Percentiles rank a stretch among this genome's conserved stretches.
Evolutionary conservation across 768 basidiomycete genomes (phyloP).

Genomic region (Termitomyces bulborhizus): DNA sequence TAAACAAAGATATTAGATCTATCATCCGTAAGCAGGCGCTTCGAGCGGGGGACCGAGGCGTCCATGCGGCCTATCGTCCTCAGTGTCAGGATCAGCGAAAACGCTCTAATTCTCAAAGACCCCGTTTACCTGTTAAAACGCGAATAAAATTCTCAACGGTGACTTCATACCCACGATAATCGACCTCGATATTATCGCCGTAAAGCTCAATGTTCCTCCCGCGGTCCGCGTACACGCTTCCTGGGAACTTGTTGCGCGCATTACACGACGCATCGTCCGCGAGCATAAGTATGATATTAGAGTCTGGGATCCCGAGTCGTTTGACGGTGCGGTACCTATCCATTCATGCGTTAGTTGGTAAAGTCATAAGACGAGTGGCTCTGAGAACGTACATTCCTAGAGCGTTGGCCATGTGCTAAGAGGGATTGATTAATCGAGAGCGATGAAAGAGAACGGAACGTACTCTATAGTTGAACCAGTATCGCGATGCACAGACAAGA

Average conservation of each 20-base stretch:
- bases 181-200: constrained; percentile 95
- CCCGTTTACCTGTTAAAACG: constrained; percentile 73
- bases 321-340: constrained; percentile 96
- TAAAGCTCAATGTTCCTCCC: constrained; percentile 84
- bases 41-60: too few species aligned
- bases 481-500: constrained; percentile 86
- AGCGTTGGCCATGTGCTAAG: constrained; percentile 96
- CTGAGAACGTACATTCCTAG: constrained; percentile 77
- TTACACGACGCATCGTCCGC: constrained; percentile 97
- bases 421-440: too few species aligned
- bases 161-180: constrained; percentile 97
- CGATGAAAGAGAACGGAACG: constrained; percentile 18
- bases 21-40: too few species aligned
- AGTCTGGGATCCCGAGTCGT: constrained; percentile 95
- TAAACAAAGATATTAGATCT: too few species aligned
- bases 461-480: constrained; percentile 99
- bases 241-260: constrained; percentile 85
- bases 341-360: too few species aligned
- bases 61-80: constrained; percentile 62
- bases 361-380: too few species aligned
- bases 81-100: background rate
- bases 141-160: constrained; percentile 95
- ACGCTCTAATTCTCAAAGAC: too few species aligned
- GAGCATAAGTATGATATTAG: constrained; percentile 98
- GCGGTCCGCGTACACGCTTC: constrained; percentile 86